phyloP scores from a whole-genome alignment of 352 stramenopile genomes.

The Phytophthora cryptogea region DNA sequence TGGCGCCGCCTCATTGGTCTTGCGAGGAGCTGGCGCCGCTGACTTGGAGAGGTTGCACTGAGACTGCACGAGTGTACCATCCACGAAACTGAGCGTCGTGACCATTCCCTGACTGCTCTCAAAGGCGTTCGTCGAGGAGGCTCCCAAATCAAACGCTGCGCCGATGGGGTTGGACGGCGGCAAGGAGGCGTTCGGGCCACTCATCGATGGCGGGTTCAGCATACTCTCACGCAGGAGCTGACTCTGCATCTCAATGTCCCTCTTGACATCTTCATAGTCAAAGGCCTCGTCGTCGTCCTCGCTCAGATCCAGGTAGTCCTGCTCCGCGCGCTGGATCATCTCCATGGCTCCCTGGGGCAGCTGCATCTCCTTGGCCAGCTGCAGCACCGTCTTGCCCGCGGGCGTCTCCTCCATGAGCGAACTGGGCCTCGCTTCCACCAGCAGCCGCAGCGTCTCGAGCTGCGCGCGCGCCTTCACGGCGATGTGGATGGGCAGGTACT shows the following conservation, averaged over 20 bases:
- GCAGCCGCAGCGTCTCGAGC: conserved; percentile 53
- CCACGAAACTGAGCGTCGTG: conserved; percentile 49
- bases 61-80: conserved; percentile 41
- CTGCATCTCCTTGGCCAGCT: conserved; percentile 63
- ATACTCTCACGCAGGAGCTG: conserved; percentile 80
- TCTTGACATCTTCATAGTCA: conserved; percentile 72
- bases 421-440: conserved; percentile 71
- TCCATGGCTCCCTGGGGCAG: conserved; percentile 51
- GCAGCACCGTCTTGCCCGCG: conserved; percentile 68
- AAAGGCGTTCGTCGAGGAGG: conserved; percentile 38
- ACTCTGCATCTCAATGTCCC: conserved; percentile 77
- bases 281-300: conserved; percentile 68
- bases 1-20: conserved; percentile 8
- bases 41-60: conserved; percentile 37
- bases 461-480: conserved; percentile 65
- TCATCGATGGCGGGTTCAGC: conserved; percentile 46
- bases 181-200: conserved; percentile 37
- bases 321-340: conserved; percentile 71
- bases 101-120: conserved; percentile 45
- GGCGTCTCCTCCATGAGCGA: conserved; percentile 74
- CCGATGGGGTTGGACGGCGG: conserved; percentile 31
- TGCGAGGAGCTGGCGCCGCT: conserved; percentile 16
- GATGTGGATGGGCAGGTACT: conserved; percentile 86
- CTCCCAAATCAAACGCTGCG: conserved; percentile 33
- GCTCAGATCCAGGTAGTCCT: conserved; percentile 67